A percentile compares a stretch with the other conserved stretches of the same genome.
These are phyloP conservation scores for Kodamaea kaohsiungensis DNA, from an alignment of 805 yeast species.

Conservation along the genomic window DNA sequence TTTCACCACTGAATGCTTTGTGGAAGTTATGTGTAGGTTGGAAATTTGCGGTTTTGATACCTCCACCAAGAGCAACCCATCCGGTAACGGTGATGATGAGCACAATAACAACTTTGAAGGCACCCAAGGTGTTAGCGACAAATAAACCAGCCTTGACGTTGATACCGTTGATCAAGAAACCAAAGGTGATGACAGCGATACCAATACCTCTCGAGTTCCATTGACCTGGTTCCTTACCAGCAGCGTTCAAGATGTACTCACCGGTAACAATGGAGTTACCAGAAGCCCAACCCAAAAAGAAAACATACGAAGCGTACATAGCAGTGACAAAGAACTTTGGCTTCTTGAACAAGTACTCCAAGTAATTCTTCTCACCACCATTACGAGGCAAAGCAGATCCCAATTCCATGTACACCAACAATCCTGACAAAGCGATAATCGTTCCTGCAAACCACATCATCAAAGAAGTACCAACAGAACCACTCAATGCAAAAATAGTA, in stretches of 20 bases:
- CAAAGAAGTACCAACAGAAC: constrained; percentile 71
- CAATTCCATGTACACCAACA: constrained; percentile 76
- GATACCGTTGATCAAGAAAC: constrained; percentile 61
- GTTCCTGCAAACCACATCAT: constrained; percentile 78
- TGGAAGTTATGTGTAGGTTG: constrained; percentile 58
- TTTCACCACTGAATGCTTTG: constrained; percentile 55
- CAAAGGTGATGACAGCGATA: constrained; percentile 69
- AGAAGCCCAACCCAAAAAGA: constrained; percentile 83
- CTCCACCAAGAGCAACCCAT: constrained; percentile 81
- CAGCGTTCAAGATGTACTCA: constrained; percentile 73
- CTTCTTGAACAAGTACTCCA: constrained; percentile 67
- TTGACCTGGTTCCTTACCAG: constrained; percentile 61
- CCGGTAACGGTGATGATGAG: constrained; percentile 73
- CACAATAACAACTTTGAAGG: constrained; percentile 72
- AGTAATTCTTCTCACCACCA: constrained; percentile 84
- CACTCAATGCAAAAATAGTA: constrained; percentile 55
- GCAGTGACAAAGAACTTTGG: constrained; percentile 70
- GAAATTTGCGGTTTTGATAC: constrained; percentile 50
- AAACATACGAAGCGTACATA: constrained; percentile 65
- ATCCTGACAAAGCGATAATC: constrained; percentile 54
- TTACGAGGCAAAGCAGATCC: constrained; percentile 76
- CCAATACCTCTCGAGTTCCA: constrained; percentile 84
- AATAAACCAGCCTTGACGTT: constrained; percentile 66
- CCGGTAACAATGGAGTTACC: constrained; percentile 83
- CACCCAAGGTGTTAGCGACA: constrained; percentile 63